Conservation (phyloP, 176 grass and related monocot genomes). For the Rhynchospora tenuis region DNA sequence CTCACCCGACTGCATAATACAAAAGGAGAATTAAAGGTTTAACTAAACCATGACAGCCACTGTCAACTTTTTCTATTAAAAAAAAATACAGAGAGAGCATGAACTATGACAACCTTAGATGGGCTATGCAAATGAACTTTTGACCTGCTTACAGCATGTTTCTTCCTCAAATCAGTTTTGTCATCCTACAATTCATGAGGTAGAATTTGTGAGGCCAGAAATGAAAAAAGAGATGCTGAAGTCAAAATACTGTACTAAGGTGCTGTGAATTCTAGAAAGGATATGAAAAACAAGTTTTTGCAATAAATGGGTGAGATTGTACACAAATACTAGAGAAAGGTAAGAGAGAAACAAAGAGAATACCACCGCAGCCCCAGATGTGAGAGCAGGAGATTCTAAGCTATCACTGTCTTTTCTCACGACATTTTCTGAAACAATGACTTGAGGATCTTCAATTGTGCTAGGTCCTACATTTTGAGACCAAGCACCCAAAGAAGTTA, state of each 20-base stretch:
- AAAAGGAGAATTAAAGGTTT: not conserved
- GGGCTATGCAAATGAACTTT: not conserved
- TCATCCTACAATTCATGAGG: not conserved
- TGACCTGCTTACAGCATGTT: not conserved
- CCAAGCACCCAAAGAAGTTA: not conserved
- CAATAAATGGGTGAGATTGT: not conserved
- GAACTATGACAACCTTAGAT: not conserved
- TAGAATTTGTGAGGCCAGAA: not conserved
- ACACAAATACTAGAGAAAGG: not conserved
- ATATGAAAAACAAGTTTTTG: not conserved
- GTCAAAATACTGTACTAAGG: not conserved
- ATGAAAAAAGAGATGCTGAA: not conserved
- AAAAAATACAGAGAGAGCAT: conserved; percentile 2
- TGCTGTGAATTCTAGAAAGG: not conserved
- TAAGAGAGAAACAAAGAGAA: not conserved
- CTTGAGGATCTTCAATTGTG: not conserved
- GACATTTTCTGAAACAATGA: not conserved
- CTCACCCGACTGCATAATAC: not conserved
- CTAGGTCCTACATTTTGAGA: not conserved
- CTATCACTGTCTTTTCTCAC: not conserved
- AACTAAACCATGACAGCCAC: no score
- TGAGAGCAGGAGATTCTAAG: not conserved
- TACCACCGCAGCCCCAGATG: not conserved
- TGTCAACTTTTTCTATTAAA: not conserved
- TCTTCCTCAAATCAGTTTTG: not conserved